Base-by-base conservation (phyloP, 441 rosid species). In the Arabidopsis lyrata region DNA sequence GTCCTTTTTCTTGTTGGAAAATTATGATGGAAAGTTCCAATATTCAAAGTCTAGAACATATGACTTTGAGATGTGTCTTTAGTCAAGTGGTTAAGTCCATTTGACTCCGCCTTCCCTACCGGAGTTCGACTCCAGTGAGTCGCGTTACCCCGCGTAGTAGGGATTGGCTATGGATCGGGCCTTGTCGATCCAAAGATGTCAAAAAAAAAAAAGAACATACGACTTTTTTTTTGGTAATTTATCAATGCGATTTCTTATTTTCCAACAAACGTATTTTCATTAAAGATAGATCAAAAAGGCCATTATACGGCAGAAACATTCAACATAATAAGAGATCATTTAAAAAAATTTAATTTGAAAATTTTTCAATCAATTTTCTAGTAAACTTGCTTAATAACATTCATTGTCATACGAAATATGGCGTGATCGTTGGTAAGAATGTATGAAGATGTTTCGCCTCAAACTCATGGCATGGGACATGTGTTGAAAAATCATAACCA, bases 1-100 rank as follows among this genome's bases (percentile, higher is more conserved):
- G 77, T 73, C 71, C 71, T 66, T 56, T 38, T 65, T 65, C 72
- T 65, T 73, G 72, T 66, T 65, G 47, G 72, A 47, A 64, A 57
- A 55, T 65, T 73, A 47, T 73, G 63, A 64, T 65, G 57, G 15
- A 42, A 72, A 54, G 13, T 63, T 63, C 47, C 31, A 42, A 20
- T 42, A 5, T 52, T 41, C 55, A 52, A 48, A 29, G 3, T 50
- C 54, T 29, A 18, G 20, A 50, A 71, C 59, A 15, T 36, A 15
- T 57, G 3, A 45, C 66, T 22, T 3, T 20, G n/a, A n/a, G n/a
- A n/a, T n/a, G n/a, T n/a, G n/a, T n/a, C n/a, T n/a, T n/a, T n/a
- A n/a, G n/a, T n/a, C n/a, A n/a, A n/a, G n/a, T n/a, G n/a, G n/a
- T n/a, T n/a, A n/a, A n/a, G n/a, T n/a, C n/a, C n/a, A n/a, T n/a